Base-by-base conservation (phyloP, 2,329 filamentous ascomycete genomes). In the Colletotrichum tropicale region DNA sequence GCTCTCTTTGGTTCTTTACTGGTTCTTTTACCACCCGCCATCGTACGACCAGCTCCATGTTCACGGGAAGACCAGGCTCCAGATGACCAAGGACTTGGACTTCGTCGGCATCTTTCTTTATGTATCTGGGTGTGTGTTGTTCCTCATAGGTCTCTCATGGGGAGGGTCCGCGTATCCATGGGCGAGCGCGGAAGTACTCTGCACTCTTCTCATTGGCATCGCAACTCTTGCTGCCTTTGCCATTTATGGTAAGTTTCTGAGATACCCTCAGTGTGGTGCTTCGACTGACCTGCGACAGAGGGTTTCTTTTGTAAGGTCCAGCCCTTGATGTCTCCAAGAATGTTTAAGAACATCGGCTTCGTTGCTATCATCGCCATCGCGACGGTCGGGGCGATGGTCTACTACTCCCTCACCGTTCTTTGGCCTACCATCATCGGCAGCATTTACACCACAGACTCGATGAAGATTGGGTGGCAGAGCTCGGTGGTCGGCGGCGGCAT, bases 1-100 rank as follows among this genome's bases (percentile, higher is more conserved):
- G n/a, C 73, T 87, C 26, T 81, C 85, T 13, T 78, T 87, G 3
- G 78, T 83, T 3, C 82, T 88, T 8, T 88, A 85, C 72, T 81
- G 81, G 38, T 82, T 87, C 76, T 86, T 87, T 71, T 90, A 89
- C 80, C 85, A 86, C 76, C 88, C 87, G 28, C 87, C 88, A 0
- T 85, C 83, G 9, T 88, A 85, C 79, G 79, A 83, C 24, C 85
- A 86, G 80, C 83, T 88, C 21, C 86, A 88, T 74, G 79, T 84
- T 28, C 55, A 80, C 68, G 80, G 82, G 48, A 86, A 84, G 79
- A 82, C 82, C 3, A 82, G 81, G 61, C 77, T 81, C 78, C 80
- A 86, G 76, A 82, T 85, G 78, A 76, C 87, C 58, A 85, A 83
- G 78, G 82, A 86, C 72, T 82, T 90, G 15, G 89, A 89, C 78